phyloP scores from a whole-genome alignment of 257 asterid species.

The Solanum tacnaense region DNA sequence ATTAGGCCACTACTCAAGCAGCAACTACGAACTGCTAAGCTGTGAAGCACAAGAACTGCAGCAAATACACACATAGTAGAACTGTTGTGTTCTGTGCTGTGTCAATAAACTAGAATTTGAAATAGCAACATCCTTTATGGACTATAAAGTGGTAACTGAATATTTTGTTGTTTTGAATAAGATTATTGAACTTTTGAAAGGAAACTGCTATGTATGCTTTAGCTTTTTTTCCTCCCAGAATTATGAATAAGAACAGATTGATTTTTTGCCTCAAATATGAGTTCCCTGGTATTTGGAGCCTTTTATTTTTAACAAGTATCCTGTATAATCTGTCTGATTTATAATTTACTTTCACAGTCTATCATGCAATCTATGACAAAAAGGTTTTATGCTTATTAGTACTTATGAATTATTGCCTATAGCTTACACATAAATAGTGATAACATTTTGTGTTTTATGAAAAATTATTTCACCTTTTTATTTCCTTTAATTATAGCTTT shows the following conservation, averaged over 20 bases:
- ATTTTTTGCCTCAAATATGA: neutral
- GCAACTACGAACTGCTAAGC: slow-evolving; percentile 51
- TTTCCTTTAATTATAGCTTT: too few relatives aligned
- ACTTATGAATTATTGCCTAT: neutral
- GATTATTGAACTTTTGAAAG: neutral
- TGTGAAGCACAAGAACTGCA: slow-evolving; percentile 9
- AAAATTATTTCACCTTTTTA: neutral
- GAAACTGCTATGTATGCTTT: neutral
- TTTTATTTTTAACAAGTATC: neutral
- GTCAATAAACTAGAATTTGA: neutral
- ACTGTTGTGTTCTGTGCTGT: neutral
- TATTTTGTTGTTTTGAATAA: neutral
- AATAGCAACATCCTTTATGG: neutral
- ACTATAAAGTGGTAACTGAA: neutral
- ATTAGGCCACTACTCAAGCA: slow-evolving; percentile 75
- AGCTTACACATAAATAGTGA: neutral
- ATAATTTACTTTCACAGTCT: neutral
- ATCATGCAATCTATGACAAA: neutral
- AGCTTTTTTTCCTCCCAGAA: neutral
- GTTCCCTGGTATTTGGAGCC: neutral
- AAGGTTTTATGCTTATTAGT: neutral
- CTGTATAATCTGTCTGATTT: neutral
- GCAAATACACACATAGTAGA: neutral
- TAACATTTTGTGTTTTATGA: neutral
- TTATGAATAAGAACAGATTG: neutral